phyloP scores from a whole-genome alignment of 257 asterid species.

The Thymus quinquecostatus region DNA sequence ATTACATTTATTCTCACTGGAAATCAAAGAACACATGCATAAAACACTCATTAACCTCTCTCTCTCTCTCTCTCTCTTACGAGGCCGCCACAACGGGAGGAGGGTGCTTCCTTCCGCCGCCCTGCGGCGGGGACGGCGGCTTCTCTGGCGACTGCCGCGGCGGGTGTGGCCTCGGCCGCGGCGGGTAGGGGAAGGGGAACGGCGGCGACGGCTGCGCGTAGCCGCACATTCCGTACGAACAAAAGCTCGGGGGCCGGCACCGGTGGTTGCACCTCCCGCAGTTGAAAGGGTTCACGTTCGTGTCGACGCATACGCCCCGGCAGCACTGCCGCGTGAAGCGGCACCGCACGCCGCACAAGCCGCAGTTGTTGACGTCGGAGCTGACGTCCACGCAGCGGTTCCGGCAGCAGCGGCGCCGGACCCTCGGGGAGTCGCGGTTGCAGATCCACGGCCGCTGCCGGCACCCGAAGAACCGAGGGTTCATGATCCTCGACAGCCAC shows the following conservation, averaged over 20 bases:
- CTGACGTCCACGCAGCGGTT: slow-evolving; percentile 62
- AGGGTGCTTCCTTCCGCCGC: not conserved
- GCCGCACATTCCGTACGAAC: slow-evolving; percentile 63
- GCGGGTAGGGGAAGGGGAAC: slow-evolving; percentile 37
- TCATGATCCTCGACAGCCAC: slow-evolving; percentile 37
- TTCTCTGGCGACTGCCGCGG: slow-evolving; percentile 11
- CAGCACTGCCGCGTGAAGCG: slow-evolving; percentile 72
- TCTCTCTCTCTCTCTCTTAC: not conserved
- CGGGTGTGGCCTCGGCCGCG: not conserved
- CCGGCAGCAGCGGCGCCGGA: slow-evolving; percentile 51
- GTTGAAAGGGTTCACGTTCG: slow-evolving; percentile 50
- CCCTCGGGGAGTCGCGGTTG: slow-evolving; percentile 32
- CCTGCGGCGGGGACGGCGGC: slow-evolving; percentile 15
- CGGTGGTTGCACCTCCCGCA: slow-evolving; percentile 58
- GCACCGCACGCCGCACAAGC: slow-evolving; percentile 65
- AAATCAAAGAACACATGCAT: too few relatives aligned
- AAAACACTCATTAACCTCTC: not conserved
- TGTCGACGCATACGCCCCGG: slow-evolving; percentile 51
- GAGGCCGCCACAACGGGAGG: slow-evolving; percentile 5
- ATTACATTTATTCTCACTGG: too few relatives aligned
- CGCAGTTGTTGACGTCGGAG: slow-evolving; percentile 65
- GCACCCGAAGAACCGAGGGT: slow-evolving; percentile 48
- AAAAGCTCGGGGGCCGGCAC: slow-evolving; percentile 48
- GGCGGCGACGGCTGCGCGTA: slow-evolving; percentile 60
- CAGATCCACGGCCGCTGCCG: slow-evolving; percentile 70